A percentile compares a stretch with the other conserved stretches of the same genome.
These are phyloP conservation scores for Amanita pallidorosea DNA, from an alignment of 768 basidiomycete species.

Conservation along the genomic window DNA sequence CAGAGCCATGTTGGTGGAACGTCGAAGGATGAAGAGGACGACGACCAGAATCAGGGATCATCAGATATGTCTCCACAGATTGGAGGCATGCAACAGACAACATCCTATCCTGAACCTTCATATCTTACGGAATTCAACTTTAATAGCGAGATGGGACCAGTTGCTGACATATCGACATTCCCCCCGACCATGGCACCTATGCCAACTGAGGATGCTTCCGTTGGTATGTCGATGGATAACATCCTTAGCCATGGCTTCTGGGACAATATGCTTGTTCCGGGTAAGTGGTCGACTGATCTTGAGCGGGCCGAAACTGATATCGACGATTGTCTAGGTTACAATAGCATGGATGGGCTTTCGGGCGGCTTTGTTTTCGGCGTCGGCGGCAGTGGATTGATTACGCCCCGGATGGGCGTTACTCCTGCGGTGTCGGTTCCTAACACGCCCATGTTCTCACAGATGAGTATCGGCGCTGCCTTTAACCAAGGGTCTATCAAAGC, in stretches of 20 bases:
- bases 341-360: constrained; percentile 71
- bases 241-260: constrained; percentile 74
- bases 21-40: constrained; percentile 1
- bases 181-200: constrained; percentile 75
- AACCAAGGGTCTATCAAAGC: constrained; percentile 22
- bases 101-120: constrained; percentile 9
- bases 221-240: constrained; percentile 69
- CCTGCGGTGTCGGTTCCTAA: constrained; percentile 49
- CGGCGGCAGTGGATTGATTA: constrained; percentile 76
- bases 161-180: constrained; percentile 73
- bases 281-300: constrained; percentile 28
- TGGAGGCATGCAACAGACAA: not conserved
- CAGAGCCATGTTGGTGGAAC: constrained; percentile 5
- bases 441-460: constrained; percentile 37
- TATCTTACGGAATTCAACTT: constrained; percentile 53
- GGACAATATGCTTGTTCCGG: constrained; percentile 83
- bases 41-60: not conserved
- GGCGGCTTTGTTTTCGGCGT: constrained; percentile 83
- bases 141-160: constrained; percentile 78
- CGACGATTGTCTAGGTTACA: constrained; percentile 45
- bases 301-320: not conserved
- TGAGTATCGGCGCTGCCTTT: constrained; percentile 37
- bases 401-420: constrained; percentile 53
- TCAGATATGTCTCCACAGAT: constrained; percentile 14
- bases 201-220: constrained; percentile 27